A percentile compares a stretch with the other conserved stretches of the same genome.
These are phyloP conservation scores for Eucalyptus lansdowneana DNA, from an alignment of 345 rosid species.

Conservation along the genomic window DNA sequence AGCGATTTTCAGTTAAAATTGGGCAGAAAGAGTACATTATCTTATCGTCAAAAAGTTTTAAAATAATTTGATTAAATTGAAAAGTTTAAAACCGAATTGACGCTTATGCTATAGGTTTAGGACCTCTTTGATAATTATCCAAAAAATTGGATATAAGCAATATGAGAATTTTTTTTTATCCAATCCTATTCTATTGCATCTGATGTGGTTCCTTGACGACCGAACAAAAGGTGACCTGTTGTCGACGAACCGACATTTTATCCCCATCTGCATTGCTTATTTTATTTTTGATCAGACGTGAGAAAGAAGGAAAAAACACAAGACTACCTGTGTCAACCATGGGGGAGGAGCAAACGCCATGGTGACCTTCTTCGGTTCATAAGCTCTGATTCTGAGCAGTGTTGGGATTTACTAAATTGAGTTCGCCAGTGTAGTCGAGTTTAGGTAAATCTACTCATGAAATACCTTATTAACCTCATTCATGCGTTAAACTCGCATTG, in stretches of 20 bases:
- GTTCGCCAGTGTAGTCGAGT: not conserved
- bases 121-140: not conserved
- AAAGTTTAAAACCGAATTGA: not conserved
- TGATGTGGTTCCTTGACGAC: not conserved
- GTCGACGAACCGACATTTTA: not conserved
- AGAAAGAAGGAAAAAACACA: not conserved
- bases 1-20: not conserved
- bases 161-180: not conserved
- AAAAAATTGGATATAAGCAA: not conserved
- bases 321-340: not conserved
- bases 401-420: not conserved
- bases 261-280: not conserved
- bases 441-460: not conserved
- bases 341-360: not conserved
- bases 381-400: not conserved
- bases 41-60: rapidly evolving
- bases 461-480: not conserved
- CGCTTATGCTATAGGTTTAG: rapidly evolving
- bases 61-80: not conserved
- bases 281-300: not conserved
- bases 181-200: not conserved
- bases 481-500: not conserved
- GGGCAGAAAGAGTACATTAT: not conserved
- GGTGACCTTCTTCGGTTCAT: not conserved
- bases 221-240: not conserved